These are phyloP conservation scores for Mycosphaerella sp. DNA, from an alignment of 2,329 filamentous ascomycete species.

Conservation along the genomic window DNA sequence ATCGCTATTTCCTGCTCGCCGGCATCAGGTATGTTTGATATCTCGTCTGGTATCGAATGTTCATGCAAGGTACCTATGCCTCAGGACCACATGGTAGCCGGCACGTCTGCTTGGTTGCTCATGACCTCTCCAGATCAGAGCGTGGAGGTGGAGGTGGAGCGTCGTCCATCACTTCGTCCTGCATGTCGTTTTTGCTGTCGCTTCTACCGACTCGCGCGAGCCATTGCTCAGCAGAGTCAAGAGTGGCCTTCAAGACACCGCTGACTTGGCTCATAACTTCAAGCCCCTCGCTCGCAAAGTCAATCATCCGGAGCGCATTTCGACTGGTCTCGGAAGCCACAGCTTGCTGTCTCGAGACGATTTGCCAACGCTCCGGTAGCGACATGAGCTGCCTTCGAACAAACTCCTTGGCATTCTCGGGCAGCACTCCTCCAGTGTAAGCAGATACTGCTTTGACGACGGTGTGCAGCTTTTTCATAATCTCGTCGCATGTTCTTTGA, in stretches of 20 bases:
- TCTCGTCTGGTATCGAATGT: background rate
- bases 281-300: conserved; percentile 81
- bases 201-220: conserved; percentile 50
- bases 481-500: conserved; percentile 52
- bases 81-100: background rate
- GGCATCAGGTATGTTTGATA: background rate
- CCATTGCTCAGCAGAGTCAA: conserved; percentile 88
- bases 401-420: conserved; percentile 76
- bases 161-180: conserved; percentile 16
- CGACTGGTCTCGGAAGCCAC: conserved; percentile 44
- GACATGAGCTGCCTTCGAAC: conserved; percentile 79
- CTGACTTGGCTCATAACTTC: conserved; percentile 94
- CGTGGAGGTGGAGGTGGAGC: conserved; percentile 9
- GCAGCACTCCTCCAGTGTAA: conserved; percentile 84
- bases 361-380: conserved; percentile 72
- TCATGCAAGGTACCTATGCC: background rate
- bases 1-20: background rate
- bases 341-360: conserved; percentile 49
- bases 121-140: conserved; percentile 15
- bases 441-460: conserved; percentile 80
- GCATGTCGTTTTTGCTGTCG: conserved; percentile 6
- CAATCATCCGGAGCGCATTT: conserved; percentile 67
- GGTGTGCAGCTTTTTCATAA: conserved; percentile 57
- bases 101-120: background rate
- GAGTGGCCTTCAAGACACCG: conserved; percentile 78